These are phyloP conservation scores for Eimeria zaria DNA, from an alignment of 169 alveolate genomes.

Conservation along the genomic window DNA sequence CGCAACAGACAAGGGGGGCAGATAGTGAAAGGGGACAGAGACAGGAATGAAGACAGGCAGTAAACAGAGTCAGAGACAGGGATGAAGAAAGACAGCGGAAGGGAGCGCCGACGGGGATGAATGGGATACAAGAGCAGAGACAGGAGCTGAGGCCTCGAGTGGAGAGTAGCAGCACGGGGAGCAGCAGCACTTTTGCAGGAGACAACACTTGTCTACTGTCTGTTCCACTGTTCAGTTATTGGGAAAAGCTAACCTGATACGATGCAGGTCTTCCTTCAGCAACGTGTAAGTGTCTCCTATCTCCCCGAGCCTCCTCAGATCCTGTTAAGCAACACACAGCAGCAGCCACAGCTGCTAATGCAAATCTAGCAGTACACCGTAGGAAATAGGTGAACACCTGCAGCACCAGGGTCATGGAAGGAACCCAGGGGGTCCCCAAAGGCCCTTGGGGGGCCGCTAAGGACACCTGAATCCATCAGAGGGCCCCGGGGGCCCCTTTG, in stretches of 20 bases:
- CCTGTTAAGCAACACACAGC: conserved; percentile 7
- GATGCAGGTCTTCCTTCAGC: conserved; percentile 15
- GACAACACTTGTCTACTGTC: background rate
- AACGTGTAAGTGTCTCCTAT: background rate
- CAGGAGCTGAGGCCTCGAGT: background rate
- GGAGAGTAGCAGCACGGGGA: background rate
- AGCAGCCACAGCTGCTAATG: background rate
- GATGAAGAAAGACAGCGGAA: no score
- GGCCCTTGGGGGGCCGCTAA: no score
- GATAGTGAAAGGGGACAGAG: background rate
- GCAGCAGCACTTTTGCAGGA: background rate
- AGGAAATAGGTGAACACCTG: background rate
- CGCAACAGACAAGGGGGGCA: background rate
- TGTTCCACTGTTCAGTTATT: background rate
- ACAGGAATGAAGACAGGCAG: no score
- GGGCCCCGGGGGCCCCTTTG: background rate
- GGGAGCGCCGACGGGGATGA: no score
- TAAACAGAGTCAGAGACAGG: background rate
- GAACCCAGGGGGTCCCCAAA: background rate
- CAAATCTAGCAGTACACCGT: background rate
- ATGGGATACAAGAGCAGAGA: background rate
- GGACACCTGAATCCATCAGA: no score
- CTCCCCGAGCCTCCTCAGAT: background rate
- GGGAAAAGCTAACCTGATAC: background rate
- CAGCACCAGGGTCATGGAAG: background rate